Evolutionary conservation across 768 basidiomycete genomes (phyloP).

Genomic region (Mycena galericulata): DNA sequence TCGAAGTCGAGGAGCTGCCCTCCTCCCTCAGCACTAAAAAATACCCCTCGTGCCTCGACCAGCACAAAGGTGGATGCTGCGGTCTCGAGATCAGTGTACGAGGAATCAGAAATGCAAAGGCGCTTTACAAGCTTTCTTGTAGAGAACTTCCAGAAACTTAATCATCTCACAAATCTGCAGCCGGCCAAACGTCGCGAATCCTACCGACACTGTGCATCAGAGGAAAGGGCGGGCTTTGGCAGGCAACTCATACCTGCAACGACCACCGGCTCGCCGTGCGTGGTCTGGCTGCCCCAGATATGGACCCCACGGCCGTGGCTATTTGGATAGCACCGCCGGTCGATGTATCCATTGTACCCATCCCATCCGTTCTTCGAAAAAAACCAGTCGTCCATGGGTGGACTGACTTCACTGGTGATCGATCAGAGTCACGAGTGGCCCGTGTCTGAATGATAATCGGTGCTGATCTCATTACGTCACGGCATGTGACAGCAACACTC

Average conservation of each 20-base stretch:
- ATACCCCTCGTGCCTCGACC: not conserved
- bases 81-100: not conserved
- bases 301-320: constrained; percentile 11
- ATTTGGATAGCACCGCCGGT: constrained; percentile 17
- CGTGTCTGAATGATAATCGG: no score
- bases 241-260: constrained; percentile 14
- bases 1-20: constrained; percentile 10
- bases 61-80: not conserved
- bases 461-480: not conserved
- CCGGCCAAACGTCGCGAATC: constrained; percentile 11
- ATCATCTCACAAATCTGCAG: constrained; percentile 7
- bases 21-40: not conserved
- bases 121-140: not conserved
- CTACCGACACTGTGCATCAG: not conserved
- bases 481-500: not conserved
- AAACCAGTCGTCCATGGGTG: constrained; percentile 4
- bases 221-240: not conserved
- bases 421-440: not conserved
- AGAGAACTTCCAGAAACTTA: constrained; percentile 2
- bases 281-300: constrained; percentile 1
- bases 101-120: not conserved
- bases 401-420: not conserved
- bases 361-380: constrained; percentile 1
- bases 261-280: constrained; percentile 8
- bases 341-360: not conserved